A percentile compares a stretch with the other conserved stretches of the same genome.
Conservation (phyloP, 495 filamentous ascomycete genomes). For the Penicillium waksmanii region DNA sequence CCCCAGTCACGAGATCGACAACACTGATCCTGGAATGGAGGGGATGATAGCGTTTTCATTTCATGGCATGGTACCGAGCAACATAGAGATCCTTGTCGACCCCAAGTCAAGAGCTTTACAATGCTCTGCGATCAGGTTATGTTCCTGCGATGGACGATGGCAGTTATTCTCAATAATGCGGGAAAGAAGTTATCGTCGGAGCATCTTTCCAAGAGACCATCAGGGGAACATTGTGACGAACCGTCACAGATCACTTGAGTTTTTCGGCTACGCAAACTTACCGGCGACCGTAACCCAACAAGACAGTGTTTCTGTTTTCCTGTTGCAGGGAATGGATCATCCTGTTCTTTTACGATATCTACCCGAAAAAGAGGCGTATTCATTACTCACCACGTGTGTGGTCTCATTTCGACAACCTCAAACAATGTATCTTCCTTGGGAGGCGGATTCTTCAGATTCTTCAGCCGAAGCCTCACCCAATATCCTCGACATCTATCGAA, state of each 20-base stretch:
- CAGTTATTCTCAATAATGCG: too few species aligned
- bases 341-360: not conserved
- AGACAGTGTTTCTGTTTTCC: not conserved
- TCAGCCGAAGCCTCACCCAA: not conserved
- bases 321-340: not conserved
- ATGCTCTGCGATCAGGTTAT: not conserved
- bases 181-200: not conserved
- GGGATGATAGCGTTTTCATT: not conserved
- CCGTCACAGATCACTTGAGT: not conserved
- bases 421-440: not conserved
- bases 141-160: not conserved
- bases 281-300: not conserved
- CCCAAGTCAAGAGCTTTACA: not conserved
- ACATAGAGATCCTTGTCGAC: not conserved
- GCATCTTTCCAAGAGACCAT: not conserved
- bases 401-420: not conserved
- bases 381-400: not conserved
- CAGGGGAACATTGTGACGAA: not conserved
- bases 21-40: not conserved
- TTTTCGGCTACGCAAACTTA: not conserved
- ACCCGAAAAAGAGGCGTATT: not conserved
- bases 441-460: not conserved
- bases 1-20: not conserved
- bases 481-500: not conserved
- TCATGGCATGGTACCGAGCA: slow-evolving; percentile 1